Evolutionary conservation across 2,329 filamentous ascomycete genomes (phyloP).

Genomic region (Colletotrichum simmondsii): DNA sequence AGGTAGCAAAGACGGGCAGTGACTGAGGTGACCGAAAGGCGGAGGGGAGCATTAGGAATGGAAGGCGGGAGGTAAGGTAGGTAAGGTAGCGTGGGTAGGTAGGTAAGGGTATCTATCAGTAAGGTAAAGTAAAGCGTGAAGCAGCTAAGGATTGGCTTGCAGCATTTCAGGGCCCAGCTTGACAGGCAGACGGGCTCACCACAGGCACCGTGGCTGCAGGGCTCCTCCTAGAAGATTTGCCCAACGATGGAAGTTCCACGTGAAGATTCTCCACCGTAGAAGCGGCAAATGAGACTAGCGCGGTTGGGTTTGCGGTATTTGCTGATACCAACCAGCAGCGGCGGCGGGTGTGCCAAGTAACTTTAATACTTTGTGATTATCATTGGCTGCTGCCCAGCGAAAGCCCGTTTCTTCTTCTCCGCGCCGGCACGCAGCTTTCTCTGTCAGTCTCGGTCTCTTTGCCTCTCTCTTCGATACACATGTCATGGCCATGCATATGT

Average conservation of each 20-base stretch:
- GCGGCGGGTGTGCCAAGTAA: background rate
- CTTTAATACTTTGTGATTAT: conserved; percentile 8
- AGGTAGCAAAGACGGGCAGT: conserved; percentile 3
- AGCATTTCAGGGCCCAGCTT: conserved; percentile 18
- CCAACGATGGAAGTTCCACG: conserved; percentile 16
- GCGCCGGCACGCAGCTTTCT: background rate
- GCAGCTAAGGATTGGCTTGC: background rate
- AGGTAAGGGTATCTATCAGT: conserved; percentile 3
- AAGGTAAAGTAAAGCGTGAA: background rate
- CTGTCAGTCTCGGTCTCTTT: background rate
- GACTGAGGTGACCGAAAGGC: conserved; percentile 2
- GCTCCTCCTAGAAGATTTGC: conserved; percentile 9
- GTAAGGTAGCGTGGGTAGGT: too few species aligned
- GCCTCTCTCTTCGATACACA: background rate
- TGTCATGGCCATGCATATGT: too few species aligned
- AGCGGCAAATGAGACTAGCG: conserved; percentile 24
- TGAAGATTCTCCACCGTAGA: conserved; percentile 28
- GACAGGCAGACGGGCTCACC: conserved; percentile 2
- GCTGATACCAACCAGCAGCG: background rate
- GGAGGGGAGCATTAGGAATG: background rate
- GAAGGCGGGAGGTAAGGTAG: too few species aligned
- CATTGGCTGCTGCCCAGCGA: background rate
- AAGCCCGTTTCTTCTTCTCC: background rate
- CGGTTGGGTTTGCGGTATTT: conserved; percentile 10
- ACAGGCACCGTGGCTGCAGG: conserved; percentile 7